A percentile compares a stretch with the other conserved stretches of the same genome.
These are phyloP conservation scores for Exophiala lecanii-corni DNA, from an alignment of 2,329 filamentous ascomycete genomes.

Conservation along the genomic window DNA sequence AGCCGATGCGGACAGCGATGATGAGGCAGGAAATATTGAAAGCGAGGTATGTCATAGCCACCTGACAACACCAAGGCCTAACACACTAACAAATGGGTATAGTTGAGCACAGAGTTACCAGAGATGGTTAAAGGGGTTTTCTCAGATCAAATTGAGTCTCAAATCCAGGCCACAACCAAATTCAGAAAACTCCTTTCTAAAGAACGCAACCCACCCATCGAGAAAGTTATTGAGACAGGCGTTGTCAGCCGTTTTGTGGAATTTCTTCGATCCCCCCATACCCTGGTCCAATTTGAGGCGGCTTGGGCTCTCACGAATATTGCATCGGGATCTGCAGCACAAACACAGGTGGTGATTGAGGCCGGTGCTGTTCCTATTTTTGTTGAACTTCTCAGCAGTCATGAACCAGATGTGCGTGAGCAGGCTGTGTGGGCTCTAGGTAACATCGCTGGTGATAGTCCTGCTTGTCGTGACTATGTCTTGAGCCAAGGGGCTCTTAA, in stretches of 20 bases:
- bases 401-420: constrained; percentile 94
- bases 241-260: constrained; percentile 97
- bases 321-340: constrained; percentile 90
- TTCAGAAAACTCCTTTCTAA: constrained; percentile 98
- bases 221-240: constrained; percentile 98
- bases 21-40: constrained; percentile 96
- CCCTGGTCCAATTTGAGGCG: constrained; percentile 96
- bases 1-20: constrained; percentile 80
- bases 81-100: too few relatives aligned
- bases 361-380: constrained; percentile 98
- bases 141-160: constrained; percentile 95
- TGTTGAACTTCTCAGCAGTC: constrained; percentile 90
- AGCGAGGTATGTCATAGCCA: constrained; percentile 83
- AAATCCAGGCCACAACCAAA: constrained; percentile 96
- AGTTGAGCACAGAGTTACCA: constrained; percentile 97
- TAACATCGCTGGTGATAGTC: constrained; percentile 98
- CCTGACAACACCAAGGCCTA: too few relatives aligned
- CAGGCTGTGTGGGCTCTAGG: constrained; percentile 98
- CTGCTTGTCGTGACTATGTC: constrained; percentile 94
- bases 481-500: constrained; percentile 85
- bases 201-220: constrained; percentile 97
- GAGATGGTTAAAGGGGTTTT: constrained; percentile 98
- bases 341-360: constrained; percentile 98
- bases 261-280: constrained; percentile 95
- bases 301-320: constrained; percentile 99